A percentile compares a stretch with the other conserved stretches of the same genome.
Evolutionary conservation across 2,329 filamentous ascomycete species (phyloP).

Genomic region (Colletotrichum sidae): DNA sequence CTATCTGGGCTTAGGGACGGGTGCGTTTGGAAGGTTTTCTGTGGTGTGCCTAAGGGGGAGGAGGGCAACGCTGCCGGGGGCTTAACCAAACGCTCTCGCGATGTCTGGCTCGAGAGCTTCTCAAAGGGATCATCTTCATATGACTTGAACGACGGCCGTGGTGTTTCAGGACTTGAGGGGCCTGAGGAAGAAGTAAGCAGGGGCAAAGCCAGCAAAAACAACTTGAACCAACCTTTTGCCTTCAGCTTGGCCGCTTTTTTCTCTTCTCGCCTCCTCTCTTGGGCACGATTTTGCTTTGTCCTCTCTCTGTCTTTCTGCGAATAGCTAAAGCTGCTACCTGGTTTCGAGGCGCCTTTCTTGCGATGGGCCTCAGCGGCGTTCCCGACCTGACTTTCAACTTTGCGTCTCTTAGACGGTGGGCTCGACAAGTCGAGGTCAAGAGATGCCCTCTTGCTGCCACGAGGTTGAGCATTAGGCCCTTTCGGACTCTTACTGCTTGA

Average conservation of each 20-base stretch:
- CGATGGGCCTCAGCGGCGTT: background rate
- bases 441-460: slow-evolving; percentile 18
- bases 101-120: slow-evolving; percentile 8
- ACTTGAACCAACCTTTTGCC: slow-evolving; percentile 17
- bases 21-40: slow-evolving; percentile 5
- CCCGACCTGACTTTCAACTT: background rate
- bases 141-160: slow-evolving; percentile 28
- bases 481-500: slow-evolving; percentile 4
- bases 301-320: background rate
- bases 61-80: slow-evolving; percentile 6
- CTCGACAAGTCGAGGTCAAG: background rate
- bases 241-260: background rate
- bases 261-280: background rate
- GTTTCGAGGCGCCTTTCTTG: background rate
- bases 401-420: slow-evolving; percentile 12
- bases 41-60: slow-evolving; percentile 14
- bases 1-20: slow-evolving; percentile 27
- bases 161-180: slow-evolving; percentile 3
- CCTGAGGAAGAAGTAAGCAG: slow-evolving; percentile 13
- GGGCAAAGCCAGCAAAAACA: background rate
- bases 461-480: background rate
- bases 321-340: background rate
- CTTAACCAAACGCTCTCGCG: slow-evolving; percentile 15
- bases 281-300: background rate
- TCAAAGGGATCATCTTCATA: slow-evolving; percentile 35